Evolutionary conservation across 1,284 basidiomycete genomes (phyloP), one percentile per base, ranked within the genome.

Genomic region (Amylostereum chailletii): DNA sequence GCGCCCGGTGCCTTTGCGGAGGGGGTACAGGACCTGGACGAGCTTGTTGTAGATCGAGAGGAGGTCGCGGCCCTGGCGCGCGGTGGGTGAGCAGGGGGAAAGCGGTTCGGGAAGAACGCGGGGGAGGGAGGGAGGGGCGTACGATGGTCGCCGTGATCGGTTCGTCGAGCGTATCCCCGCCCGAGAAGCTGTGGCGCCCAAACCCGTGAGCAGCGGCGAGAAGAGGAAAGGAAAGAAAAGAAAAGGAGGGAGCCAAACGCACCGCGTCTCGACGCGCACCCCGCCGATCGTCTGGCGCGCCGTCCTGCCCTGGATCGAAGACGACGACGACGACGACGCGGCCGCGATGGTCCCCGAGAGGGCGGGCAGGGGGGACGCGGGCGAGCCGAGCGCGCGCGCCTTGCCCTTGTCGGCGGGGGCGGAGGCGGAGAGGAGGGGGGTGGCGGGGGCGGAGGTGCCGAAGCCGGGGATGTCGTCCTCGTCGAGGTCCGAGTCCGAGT

Each of bases 1-100:
- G 50, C 86, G 79, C n/a, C 81, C 81, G 1, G 75, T 77, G 4
- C 83, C 72, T 44, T 70, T 69, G 58, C 81, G 79, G 6, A 86
- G 81, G 8, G 94, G 94, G 58, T 94, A 94, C 34, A 96, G 71
- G 3, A 97, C 94, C 71, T 96, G 93, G 3, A 94, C 75, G 4
- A 96, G 77, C 66, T 97, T 97, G 36, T 83, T 77, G 61, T 93
- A 94, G 57, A 97, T 94, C 0, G 93, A 94, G 10, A 83, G 63
- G 26, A 95, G 70, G 64, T 96, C 93, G 46, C 93, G 82, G 60
- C 81, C 81, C 92, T 95, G 60, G 46, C 19, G 19, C 19, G 19
- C 19, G 19, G 19, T 19, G 19, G 19, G 19, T 19, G 19, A 19
- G 19, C 19, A 19, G 19, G 19, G 19, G 19, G 19, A 19, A 36